These are phyloP conservation scores for Saccharum officinarum DNA, from an alignment of 176 grass and related monocot genomes.

Conservation along the genomic window DNA sequence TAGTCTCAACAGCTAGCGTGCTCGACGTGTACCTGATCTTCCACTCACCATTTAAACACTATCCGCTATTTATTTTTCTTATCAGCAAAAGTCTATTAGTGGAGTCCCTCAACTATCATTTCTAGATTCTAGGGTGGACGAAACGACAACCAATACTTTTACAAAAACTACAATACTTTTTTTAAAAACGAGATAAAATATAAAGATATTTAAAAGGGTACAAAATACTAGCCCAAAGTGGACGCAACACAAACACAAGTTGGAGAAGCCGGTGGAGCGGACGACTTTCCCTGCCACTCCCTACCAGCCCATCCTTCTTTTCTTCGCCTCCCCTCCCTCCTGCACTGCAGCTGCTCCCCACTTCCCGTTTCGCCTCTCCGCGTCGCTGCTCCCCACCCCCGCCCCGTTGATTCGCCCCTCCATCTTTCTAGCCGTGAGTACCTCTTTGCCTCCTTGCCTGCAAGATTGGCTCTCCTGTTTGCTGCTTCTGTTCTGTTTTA, in stretches of 20 bases:
- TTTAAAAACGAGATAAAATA: no score
- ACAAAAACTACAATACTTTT: no score
- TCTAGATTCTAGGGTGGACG: neutral
- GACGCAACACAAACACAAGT: neutral
- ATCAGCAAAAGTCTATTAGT: neutral
- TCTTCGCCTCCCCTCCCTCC: neutral
- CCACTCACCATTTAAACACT: neutral
- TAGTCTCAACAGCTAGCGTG: neutral
- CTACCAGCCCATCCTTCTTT: neutral
- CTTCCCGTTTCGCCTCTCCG: constrained; percentile 14
- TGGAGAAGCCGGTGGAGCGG: neutral
- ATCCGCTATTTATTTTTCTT: neutral
- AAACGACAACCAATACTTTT: no score
- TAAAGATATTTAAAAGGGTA: no score
- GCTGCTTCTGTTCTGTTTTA: neutral
- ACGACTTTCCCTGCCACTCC: constrained; percentile 33
- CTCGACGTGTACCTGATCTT: neutral
- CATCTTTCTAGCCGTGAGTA: constrained; percentile 48
- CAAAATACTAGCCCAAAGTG: neutral
- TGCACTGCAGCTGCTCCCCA: constrained; percentile 12
- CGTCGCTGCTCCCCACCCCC: constrained; percentile 17
- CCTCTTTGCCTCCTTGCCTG: neutral
- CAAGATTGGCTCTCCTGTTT: neutral
- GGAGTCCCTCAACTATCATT: neutral
- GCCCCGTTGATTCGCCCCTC: neutral